phyloP scores from a whole-genome alignment of 2,329 filamentous ascomycete genomes.

The Bipolaris oryzae region DNA sequence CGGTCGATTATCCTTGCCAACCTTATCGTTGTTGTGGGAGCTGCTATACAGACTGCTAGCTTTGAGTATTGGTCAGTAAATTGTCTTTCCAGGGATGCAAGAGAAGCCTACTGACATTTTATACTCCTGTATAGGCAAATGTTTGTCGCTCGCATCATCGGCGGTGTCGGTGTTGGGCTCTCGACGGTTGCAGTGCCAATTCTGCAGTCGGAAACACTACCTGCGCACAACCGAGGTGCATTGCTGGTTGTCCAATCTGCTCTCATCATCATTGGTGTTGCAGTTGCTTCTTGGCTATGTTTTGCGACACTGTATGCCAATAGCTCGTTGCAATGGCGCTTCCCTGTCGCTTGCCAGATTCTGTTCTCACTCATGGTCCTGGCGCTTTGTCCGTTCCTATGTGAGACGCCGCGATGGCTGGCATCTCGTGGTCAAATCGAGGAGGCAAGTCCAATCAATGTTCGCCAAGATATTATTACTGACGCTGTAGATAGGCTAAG shows the following conservation, averaged over 20 bases:
- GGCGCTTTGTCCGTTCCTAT: constrained; percentile 53
- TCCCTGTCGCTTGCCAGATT: constrained; percentile 62
- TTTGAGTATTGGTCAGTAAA: constrained; percentile 28
- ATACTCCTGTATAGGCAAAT: constrained; percentile 21
- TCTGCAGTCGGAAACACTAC: constrained; percentile 51
- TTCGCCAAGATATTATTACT: neutral
- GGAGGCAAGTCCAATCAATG: constrained; percentile 21
- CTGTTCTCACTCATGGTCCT: constrained; percentile 62
- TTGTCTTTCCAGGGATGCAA: neutral
- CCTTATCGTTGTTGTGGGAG: constrained; percentile 42
- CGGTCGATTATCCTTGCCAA: constrained; percentile 63
- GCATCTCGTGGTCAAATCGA: constrained; percentile 33
- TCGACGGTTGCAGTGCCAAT: constrained; percentile 56
- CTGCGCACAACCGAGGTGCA: constrained; percentile 24
- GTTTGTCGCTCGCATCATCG: constrained; percentile 48
- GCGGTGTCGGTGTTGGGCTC: constrained; percentile 52
- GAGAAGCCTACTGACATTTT: neutral
- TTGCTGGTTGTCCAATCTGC: constrained; percentile 22
- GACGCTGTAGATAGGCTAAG: constrained; percentile 14
- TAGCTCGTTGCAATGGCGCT: constrained; percentile 30
- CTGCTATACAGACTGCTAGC: constrained; percentile 40
- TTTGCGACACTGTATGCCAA: constrained; percentile 21
- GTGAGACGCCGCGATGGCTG: constrained; percentile 51
- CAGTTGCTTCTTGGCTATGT: constrained; percentile 22
- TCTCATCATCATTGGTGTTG: constrained; percentile 25